Evolutionary conservation across 306 rosid genomes (phyloP), one percentile per base, ranked within the genome.

Genomic region (Carpinus viminea): DNA sequence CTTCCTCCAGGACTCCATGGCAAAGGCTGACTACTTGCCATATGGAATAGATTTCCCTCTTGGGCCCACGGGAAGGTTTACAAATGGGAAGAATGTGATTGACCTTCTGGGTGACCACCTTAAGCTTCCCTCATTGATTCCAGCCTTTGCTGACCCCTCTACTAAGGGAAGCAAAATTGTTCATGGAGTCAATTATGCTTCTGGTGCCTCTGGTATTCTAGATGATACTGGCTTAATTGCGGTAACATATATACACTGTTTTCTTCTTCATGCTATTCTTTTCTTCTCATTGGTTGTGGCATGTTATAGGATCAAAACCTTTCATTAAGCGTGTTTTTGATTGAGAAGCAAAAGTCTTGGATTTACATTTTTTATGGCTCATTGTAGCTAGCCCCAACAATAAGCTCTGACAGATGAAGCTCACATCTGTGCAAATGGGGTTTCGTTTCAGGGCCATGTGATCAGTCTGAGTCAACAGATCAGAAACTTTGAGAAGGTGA

Each of bases 171-270:
- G 21, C 26, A 84, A 64, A 46, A 82, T 87, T 24, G 54, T 82
- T 74, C 84, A 74, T 51, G 90, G 90, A 17, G 88, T 87, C 68
- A 77, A 84, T 70, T 87, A 64, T 21, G 88, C 90, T 59, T 87
- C 90, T 12, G 90, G 83, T 60, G 86, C 82, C 68, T 84, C 90
- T 2, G 90, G 88, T 20, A 87, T 87, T n/a, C 88, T 82, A 0
- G 90, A 87, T 28, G 79, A 79, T 17, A 87, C 90, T 31, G 90
- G 90, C 73, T 74, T 56, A 8, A 7, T 84, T 12, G 82, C 84
- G 75, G 90, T 87, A 79, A 70, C 34, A 31, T 31, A 64, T 3
- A 38, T 47, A n/a, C 48, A n/a, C 18, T 53, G 4, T 21, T 18
- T 55, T 72, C 24, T 62, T 41, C 4, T 0, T 20, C 7, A 1